A percentile compares a stretch with the other conserved stretches of the same genome.
Evolutionary conservation across 495 filamentous ascomycete species (phyloP).

Genomic region (Aspergillus sclerotiicarbonarius): DNA sequence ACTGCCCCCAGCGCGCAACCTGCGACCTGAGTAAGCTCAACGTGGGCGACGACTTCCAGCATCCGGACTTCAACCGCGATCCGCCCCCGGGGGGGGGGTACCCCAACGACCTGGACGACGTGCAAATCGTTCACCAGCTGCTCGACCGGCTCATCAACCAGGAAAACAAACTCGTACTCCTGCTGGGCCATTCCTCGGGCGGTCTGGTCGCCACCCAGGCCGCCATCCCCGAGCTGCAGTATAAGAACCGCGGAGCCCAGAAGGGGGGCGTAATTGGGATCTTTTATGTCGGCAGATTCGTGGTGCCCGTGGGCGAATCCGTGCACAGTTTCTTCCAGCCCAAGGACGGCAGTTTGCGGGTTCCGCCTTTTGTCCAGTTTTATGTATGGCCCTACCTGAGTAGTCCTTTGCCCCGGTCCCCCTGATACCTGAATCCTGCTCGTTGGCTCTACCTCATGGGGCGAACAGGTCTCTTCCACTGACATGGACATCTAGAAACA

Average conservation of each 20-base stretch:
- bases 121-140: conserved; percentile 18
- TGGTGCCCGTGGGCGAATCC: conserved; percentile 31
- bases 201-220: conserved; percentile 35
- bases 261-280: conserved; percentile 34
- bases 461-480: too few relatives aligned
- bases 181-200: conserved; percentile 32
- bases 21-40: conserved; percentile 29
- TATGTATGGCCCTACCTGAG: conserved; percentile 17
- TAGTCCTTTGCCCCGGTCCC: too few relatives aligned
- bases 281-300: conserved; percentile 31
- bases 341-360: conserved; percentile 20
- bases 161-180: conserved; percentile 25
- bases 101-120: conserved; percentile 28
- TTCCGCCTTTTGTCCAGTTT: conserved; percentile 23
- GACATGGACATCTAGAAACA: too few relatives aligned
- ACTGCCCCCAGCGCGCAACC: conserved; percentile 37
- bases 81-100: conserved; percentile 27
- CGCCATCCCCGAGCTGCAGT: conserved; percentile 24
- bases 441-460: too few relatives aligned
- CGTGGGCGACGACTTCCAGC: conserved; percentile 28
- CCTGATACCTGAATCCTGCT: too few relatives aligned
- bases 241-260: conserved; percentile 20
- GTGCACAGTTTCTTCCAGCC: conserved; percentile 30
- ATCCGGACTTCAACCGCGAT: conserved; percentile 29
- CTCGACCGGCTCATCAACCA: conserved; percentile 21